phyloP scores from a whole-genome alignment of 2,329 filamentous ascomycete genomes.

The Echinosphaeria canescens region DNA sequence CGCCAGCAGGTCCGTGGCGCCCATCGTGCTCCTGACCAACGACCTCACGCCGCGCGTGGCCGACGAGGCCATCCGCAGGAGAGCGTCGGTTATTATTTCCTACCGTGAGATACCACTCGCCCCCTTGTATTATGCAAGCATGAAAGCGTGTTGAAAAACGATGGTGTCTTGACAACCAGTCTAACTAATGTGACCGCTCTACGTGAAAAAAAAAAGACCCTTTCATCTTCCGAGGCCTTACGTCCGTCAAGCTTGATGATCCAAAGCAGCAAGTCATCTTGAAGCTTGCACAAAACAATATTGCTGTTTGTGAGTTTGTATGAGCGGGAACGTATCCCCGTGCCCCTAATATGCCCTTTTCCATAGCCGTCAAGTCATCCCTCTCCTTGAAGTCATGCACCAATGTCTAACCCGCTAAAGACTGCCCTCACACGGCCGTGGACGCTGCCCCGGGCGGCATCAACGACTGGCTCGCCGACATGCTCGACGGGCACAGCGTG shows the following conservation, averaged over 20 bases:
- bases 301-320: no score
- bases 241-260: slow-evolving; percentile 66
- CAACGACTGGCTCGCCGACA: slow-evolving; percentile 85
- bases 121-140: background rate
- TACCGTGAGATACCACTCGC: slow-evolving; percentile 41
- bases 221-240: slow-evolving; percentile 87
- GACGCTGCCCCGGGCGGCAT: slow-evolving; percentile 72
- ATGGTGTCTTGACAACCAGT: no score
- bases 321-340: no score
- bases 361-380: no score
- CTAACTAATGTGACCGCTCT: no score
- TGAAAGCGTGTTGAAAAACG: no score
- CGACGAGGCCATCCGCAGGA: slow-evolving; percentile 64
- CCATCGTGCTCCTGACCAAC: slow-evolving; percentile 42
- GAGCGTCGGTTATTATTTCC: slow-evolving; percentile 61
- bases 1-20: slow-evolving; percentile 4
- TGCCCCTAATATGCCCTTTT: no score
- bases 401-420: no score
- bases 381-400: no score
- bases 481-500: slow-evolving; percentile 35
- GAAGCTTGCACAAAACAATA: slow-evolving; percentile 60
- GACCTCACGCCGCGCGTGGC: slow-evolving; percentile 80
- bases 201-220: slow-evolving; percentile 56
- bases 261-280: slow-evolving; percentile 75
- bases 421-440: slow-evolving; percentile 79